Evolutionary conservation across 176 grass and related monocot species (phyloP), one percentile per base, ranked within the genome.

Genomic region (Triticum timopheevii): DNA sequence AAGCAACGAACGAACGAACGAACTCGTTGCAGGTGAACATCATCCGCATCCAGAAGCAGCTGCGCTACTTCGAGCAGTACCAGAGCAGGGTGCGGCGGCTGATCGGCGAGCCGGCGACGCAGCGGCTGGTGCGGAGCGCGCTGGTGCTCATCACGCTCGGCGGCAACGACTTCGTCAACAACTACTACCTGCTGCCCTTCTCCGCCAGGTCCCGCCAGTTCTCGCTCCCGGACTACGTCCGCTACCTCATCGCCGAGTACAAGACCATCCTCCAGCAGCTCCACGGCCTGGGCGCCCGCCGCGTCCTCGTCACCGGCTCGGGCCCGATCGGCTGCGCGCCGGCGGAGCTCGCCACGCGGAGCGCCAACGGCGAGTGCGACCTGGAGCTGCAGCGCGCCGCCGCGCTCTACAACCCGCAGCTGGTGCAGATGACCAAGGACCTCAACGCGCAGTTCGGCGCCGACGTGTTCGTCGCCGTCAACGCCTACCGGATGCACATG

Each of bases 401-500:
- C 23, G 76, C 79, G 69, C 69, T 91, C 23, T 94, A 87, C 89
- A 94, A 94, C 87, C 92, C 89, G 63, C 87, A 84, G 84, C 75
- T 94, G 56, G 77, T 91, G 35, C 23, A 54, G 4, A 80, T 91
- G 86, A 27, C 83, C 63, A 12, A 22, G 34, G 83, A 88, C 4
- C 84, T 94, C 70, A 94, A 94, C 84, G 40, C 38, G 1, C 39
- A 89, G 27, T 40, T 84, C 1, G 87, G 84, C 23, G 73, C 20
- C 17, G 87, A 82, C 59, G 84, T 94, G 11, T 94, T 94, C 86
- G 69, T 91, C 47, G 89, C 89, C 8, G 92, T 91, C 34, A 94
- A 94, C 61, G 84, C 89, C 3, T 82, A 90, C 84, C 16, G 76
- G 84, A 91, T 94, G 92, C 86, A 94, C 86, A 91, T 94, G 92